Evolutionary conservation across 1,284 basidiomycete species (phyloP), one percentile per base, ranked within the genome.

Genomic region (Trametes versicolor): DNA sequence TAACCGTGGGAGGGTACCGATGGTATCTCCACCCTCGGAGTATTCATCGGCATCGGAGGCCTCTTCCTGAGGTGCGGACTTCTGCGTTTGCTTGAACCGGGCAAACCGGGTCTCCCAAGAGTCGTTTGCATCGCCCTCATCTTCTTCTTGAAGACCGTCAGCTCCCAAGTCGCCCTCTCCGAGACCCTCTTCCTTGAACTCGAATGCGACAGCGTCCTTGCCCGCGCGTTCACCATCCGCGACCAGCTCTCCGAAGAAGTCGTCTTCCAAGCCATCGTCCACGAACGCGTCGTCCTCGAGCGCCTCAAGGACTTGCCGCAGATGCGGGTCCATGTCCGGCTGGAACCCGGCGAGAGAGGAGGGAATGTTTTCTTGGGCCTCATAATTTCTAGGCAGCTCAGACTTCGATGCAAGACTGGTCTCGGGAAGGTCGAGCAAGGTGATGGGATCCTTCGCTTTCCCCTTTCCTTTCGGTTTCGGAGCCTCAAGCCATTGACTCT

Each of bases 281-380:
- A 97, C 91, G 72, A 96, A 99, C 4, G 93, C 97, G 66, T 99
- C 96, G 75, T 99, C 97, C 62, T 99, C 97, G 21, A 99, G 82
- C 4, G 98, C 98, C 73, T 99, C 97, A 36, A 99, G 82, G 0
- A 90, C 90, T 77, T 99, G 97, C 19, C 98, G 87, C 39, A 99
- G 83, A 79, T 97, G 95, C 5, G 96, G 96, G 77, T 99, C 94
- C 93, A 99, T 95, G 73, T 98, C 95, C 0, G 96, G 98, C 75
- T 95, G 93, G 67, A 99, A 90, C 0, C 98, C 97, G 37, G 91
- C 83, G 60, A 96, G 89, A 60, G 92, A 92, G n/a, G 86, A 84
- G 3, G 95, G 95, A 43, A 98, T 81, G 43, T 89, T 86, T 73
- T 91, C 86, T 66, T 91, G 87, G 1, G 90, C 85, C 76, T 92